phyloP scores from a whole-genome alignment of 2,329 filamentous ascomycete species.

The Fusarium proliferatum region DNA sequence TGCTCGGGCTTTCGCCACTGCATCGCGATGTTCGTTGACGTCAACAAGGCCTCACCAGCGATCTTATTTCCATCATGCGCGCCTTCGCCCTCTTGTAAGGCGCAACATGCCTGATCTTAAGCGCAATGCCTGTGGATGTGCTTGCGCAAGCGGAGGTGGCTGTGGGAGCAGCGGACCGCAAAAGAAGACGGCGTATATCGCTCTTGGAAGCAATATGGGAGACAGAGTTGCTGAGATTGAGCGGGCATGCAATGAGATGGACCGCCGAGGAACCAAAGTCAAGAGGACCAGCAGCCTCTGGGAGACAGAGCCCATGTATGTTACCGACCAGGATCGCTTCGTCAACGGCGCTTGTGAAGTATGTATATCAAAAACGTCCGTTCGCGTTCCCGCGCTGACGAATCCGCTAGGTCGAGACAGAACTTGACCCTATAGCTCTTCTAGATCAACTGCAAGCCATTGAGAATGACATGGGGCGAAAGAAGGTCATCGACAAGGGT shows the following conservation, averaged over 20 bases:
- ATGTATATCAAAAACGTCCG: slow-evolving; percentile 49
- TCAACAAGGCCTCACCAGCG: slow-evolving; percentile 18
- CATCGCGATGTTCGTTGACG: slow-evolving; percentile 21
- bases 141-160: slow-evolving; percentile 46
- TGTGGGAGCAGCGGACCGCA: slow-evolving; percentile 45
- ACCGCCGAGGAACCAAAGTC: slow-evolving; percentile 76
- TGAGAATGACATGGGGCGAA: slow-evolving; percentile 81
- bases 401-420: slow-evolving; percentile 77
- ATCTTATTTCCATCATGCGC: slow-evolving; percentile 16
- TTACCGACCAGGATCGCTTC: slow-evolving; percentile 87
- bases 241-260: slow-evolving; percentile 82
- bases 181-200: slow-evolving; percentile 76
- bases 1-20: slow-evolving; percentile 19
- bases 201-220: slow-evolving; percentile 91
- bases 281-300: slow-evolving; percentile 87
- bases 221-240: slow-evolving; percentile 89
- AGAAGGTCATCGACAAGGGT: slow-evolving; percentile 90
- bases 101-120: slow-evolving; percentile 26
- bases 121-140: slow-evolving; percentile 50
- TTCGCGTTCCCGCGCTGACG: slow-evolving; percentile 14
- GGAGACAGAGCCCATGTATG: slow-evolving; percentile 98
- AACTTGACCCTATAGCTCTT: slow-evolving; percentile 77
- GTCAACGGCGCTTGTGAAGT: slow-evolving; percentile 95
- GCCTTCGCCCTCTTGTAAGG: slow-evolving; percentile 26
- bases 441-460: slow-evolving; percentile 86